These are phyloP conservation scores for Blastosporella zonata DNA, from an alignment of 1,284 basidiomycete genomes.

Conservation along the genomic window DNA sequence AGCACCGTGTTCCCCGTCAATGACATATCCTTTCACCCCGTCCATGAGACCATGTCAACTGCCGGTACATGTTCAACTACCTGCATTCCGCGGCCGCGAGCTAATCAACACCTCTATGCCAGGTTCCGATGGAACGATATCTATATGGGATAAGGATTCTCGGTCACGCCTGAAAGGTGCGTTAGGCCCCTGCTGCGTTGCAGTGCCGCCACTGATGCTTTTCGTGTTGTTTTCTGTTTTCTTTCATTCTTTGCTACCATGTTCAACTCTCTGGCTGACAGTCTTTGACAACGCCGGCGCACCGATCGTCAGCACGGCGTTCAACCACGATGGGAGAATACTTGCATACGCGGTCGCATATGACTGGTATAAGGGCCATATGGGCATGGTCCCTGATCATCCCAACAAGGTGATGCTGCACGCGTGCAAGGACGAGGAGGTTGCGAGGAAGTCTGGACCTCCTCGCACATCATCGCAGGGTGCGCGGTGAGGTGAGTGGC, in stretches of 20 bases:
- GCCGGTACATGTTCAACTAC: constrained; percentile 56
- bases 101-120: constrained; percentile 20
- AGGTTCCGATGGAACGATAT: constrained; percentile 79
- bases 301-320: constrained; percentile 71
- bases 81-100: background rate
- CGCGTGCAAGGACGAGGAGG: constrained; percentile 86
- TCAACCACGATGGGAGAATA: constrained; percentile 85
- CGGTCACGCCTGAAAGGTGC: constrained; percentile 86
- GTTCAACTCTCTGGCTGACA: no score
- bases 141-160: constrained; percentile 90
- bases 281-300: constrained; percentile 69
- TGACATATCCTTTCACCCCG: constrained; percentile 84
- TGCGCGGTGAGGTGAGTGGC: no score
- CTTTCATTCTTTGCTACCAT: background rate
- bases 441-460: constrained; percentile 46
- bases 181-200: constrained; percentile 24
- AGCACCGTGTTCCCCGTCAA: constrained; percentile 73
- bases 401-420: constrained; percentile 90
- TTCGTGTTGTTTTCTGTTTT: background rate
- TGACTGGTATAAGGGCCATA: constrained; percentile 89
- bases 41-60: constrained; percentile 93
- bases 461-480: background rate
- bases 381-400: constrained; percentile 78
- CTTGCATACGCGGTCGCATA: constrained; percentile 89
- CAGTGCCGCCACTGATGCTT: background rate